Conservation (phyloP, 495 filamentous ascomycete species). For the Talaromyces wortmannii region DNA sequence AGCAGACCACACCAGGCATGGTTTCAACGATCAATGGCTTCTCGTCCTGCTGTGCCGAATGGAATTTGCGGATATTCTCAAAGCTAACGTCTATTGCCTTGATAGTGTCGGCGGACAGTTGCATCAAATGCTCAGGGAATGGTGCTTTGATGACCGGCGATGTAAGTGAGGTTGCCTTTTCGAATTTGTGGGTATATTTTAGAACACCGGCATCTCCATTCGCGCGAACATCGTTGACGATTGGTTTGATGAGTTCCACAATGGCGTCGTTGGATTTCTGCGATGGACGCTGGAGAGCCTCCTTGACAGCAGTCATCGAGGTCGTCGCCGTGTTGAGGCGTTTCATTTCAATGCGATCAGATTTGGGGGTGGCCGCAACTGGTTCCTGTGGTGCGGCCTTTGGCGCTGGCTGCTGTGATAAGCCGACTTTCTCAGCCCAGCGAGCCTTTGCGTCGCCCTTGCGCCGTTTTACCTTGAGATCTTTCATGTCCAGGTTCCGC, state of each 20-base stretch:
- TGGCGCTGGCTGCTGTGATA: constrained; percentile 35
- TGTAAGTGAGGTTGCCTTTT: constrained; percentile 83
- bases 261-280: constrained; percentile 88
- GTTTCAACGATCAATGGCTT: constrained; percentile 81
- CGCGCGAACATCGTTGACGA: constrained; percentile 75
- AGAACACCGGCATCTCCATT: constrained; percentile 82
- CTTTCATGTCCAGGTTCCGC: constrained; percentile 87
- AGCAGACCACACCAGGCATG: constrained; percentile 95
- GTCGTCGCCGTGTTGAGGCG: constrained; percentile 61
- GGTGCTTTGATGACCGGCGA: constrained; percentile 85
- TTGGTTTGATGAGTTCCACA: constrained; percentile 81
- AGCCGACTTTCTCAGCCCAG: constrained; percentile 76
- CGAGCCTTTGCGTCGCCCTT: constrained; percentile 89
- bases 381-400: constrained; percentile 35
- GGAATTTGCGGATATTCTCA: constrained; percentile 90
- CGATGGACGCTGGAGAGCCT: constrained; percentile 76
- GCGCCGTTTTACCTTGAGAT: constrained; percentile 83
- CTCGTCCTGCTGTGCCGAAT: constrained; percentile 78
- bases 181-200: constrained; percentile 93
- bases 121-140: constrained; percentile 78
- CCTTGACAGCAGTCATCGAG: constrained; percentile 51
- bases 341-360: constrained; percentile 74
- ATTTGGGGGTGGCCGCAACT: constrained; percentile 28
- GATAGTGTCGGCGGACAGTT: constrained; percentile 71
- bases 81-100: constrained; percentile 90